Conservation (phyloP, 139 green algal species). For the Astrephomene gubernaculifera region DNA sequence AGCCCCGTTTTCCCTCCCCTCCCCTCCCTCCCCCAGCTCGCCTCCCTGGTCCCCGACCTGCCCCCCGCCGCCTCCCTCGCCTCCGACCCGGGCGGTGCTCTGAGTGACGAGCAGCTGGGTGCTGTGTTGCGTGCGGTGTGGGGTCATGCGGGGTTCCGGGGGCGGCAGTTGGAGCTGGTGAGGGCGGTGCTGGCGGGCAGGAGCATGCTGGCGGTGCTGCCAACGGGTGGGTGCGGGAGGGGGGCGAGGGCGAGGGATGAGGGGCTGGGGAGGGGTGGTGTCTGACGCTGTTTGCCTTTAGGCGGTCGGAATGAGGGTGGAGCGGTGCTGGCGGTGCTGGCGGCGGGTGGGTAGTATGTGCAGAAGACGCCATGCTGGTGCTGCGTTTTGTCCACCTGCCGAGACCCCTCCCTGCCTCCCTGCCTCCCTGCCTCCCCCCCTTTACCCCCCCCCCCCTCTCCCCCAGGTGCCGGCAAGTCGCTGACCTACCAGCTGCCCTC, state of each 20-base stretch:
- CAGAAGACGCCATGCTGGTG: too few relatives aligned
- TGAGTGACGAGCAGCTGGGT: constrained; percentile 54
- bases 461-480: constrained; percentile 85
- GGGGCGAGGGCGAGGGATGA: too few relatives aligned
- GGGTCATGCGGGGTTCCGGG: constrained; percentile 78
- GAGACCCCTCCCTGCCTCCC: too few relatives aligned
- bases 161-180: constrained; percentile 84
- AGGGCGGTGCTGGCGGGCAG: constrained; percentile 71
- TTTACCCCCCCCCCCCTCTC: background rate
- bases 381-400: too few relatives aligned
- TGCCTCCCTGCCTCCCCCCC: too few relatives aligned
- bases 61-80: background rate
- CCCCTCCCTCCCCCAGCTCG: background rate
- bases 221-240: constrained; percentile 68
- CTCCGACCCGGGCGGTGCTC: background rate
- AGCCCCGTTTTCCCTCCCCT: background rate
- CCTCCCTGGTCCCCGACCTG: constrained; percentile 2
- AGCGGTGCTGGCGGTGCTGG: too few relatives aligned
- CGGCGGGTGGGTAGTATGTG: too few relatives aligned
- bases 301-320: background rate
- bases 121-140: constrained; percentile 61
- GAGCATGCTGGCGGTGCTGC: constrained; percentile 87
- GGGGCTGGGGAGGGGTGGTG: too few relatives aligned
- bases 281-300: background rate
- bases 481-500: constrained; percentile 95